phyloP scores from a whole-genome alignment of 805 yeast genomes.

The Wickerhamomyces ciferrii region DNA sequence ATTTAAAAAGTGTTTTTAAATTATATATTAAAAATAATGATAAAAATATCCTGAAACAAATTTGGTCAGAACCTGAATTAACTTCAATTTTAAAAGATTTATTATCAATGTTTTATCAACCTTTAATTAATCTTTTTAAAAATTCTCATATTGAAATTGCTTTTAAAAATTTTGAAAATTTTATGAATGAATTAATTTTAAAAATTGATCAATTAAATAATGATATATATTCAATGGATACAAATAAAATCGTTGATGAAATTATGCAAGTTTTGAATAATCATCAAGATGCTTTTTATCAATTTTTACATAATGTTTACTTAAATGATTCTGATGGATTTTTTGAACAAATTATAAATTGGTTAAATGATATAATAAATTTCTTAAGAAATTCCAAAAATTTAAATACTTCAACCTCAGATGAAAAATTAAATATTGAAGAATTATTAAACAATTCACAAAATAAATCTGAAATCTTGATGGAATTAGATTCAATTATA shows the following conservation, averaged over 20 bases:
- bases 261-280: conserved; percentile 61
- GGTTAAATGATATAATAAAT: conserved; percentile 66
- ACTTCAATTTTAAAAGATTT: conserved; percentile 71
- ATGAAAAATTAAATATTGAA: conserved; percentile 41
- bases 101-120: conserved; percentile 68
- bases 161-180: conserved; percentile 55
- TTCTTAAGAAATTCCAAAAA: conserved; percentile 59
- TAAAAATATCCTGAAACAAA: conserved; percentile 63
- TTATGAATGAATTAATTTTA: conserved; percentile 60
- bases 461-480: conserved; percentile 23
- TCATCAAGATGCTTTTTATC: conserved; percentile 69
- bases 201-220: conserved; percentile 47
- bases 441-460: conserved; percentile 22
- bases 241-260: conserved; percentile 61
- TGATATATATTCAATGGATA: conserved; percentile 43
- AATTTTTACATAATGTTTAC: conserved; percentile 78
- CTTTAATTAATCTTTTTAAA: conserved; percentile 63
- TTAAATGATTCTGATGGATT: conserved; percentile 65
- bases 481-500: conserved; percentile 35
- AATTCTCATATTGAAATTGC: conserved; percentile 63
- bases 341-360: conserved; percentile 64
- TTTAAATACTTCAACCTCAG: conserved; percentile 23
- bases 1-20: conserved; percentile 57
- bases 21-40: conserved; percentile 66
- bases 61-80: conserved; percentile 84